phyloP scores from a whole-genome alignment of 345 rosid species.

The Gossypium arboreum region DNA sequence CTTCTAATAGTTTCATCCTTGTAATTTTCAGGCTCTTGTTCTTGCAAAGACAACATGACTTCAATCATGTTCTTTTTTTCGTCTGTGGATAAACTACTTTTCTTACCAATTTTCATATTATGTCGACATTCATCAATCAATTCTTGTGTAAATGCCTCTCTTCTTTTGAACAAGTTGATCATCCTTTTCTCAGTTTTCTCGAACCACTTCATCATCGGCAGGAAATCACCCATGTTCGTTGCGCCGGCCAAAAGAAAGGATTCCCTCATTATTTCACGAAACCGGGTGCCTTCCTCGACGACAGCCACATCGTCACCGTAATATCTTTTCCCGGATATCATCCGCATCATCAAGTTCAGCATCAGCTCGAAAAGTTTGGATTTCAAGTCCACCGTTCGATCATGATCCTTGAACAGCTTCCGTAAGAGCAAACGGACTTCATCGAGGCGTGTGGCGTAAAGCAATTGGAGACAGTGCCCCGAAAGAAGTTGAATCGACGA shows the following conservation, averaged over 20 bases:
- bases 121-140: slow-evolving; percentile 14
- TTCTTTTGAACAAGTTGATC: background rate
- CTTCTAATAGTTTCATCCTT: slow-evolving; percentile 40
- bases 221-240: slow-evolving; percentile 31
- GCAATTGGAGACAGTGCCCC: background rate
- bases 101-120: background rate
- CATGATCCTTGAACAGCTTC: slow-evolving; percentile 5
- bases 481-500: background rate
- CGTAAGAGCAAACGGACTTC: background rate
- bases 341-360: slow-evolving; percentile 1
- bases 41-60: slow-evolving; percentile 43
- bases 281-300: background rate
- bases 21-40: slow-evolving; percentile 42
- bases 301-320: background rate
- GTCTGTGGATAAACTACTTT: background rate
- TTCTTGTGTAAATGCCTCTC: slow-evolving; percentile 1
- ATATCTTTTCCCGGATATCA: slow-evolving; percentile 7
- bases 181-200: slow-evolving; percentile 14
- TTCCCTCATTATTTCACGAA: slow-evolving; percentile 7
- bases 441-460: background rate
- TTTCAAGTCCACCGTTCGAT: background rate
- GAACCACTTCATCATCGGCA: slow-evolving; percentile 37
- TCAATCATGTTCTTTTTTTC: slow-evolving; percentile 38
- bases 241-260: slow-evolving; percentile 15
- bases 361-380: slow-evolving; percentile 7